Evolutionary conservation across 768 basidiomycete species (phyloP), one percentile per base, ranked within the genome.

Genomic region (Calvatia gigantea): DNA sequence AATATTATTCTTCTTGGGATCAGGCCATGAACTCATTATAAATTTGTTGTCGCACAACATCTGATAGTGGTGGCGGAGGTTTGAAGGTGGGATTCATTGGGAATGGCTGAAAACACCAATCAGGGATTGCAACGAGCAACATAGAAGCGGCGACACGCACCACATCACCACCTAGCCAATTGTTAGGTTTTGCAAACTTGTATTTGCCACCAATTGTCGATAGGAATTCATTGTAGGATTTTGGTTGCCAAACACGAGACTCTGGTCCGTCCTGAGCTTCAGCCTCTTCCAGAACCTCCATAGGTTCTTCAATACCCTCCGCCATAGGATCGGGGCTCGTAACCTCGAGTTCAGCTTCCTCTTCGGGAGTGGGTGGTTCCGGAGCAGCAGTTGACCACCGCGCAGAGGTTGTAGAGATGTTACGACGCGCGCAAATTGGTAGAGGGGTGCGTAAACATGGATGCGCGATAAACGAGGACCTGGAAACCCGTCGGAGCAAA

Each of bases 31-130:
- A 89, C 21, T 77, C 71, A 4, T 70, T 58, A 68, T 86, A 94
- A 35, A 95, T 80, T 17, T 66, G 66, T 1, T 76, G 72, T 39
- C 85, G 79, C 37, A 81, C 67, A 6, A 61, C 65, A 60, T 93
- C 82, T 1, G 91, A 87, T 44, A 91, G 71, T 4, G 93, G 92
- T 5, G 82, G 69, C 9, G 88, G 89, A 4, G 94, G 93, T 61
- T 80, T 82, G 71, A 94, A 96, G 1, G 87, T 83, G 4, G 83
- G 83, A 64, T 96, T 95, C 70, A 90, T 74, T 11, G 91, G 90
- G 67, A 94, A 94, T 0, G 91, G 92, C 91, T 94, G 55, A 15
- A 51, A n/a, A 58, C 28, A 60, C 56, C 52, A 52, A 17, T 45
- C 59, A 23, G 46, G 54, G 46, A 53, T 35, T 47, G 33, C 33